A percentile compares a stretch with the other conserved stretches of the same genome.
phyloP scores from a whole-genome alignment of 2,329 filamentous ascomycete species.

The Epichloe festucae region DNA sequence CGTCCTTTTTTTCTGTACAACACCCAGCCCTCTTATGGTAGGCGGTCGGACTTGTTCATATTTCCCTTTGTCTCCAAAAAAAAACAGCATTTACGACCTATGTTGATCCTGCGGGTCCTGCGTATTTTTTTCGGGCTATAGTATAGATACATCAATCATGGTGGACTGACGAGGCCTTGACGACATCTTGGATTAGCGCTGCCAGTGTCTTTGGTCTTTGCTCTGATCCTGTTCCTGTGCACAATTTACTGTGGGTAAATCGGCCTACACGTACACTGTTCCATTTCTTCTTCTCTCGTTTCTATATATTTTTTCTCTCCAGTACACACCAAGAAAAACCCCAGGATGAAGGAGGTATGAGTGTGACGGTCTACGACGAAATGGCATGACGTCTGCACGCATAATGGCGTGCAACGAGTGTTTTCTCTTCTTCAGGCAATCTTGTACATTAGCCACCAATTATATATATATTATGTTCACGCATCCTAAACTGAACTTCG shows the following conservation, averaged over 20 bases:
- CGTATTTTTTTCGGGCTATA: background rate
- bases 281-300: background rate
- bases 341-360: constrained; percentile 1
- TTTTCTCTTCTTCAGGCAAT: background rate
- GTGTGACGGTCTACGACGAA: constrained; percentile 1
- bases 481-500: background rate
- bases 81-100: background rate
- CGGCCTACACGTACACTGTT: background rate
- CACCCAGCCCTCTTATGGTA: background rate
- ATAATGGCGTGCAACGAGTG: background rate
- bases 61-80: background rate
- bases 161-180: background rate
- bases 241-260: background rate
- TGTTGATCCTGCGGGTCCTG: background rate
- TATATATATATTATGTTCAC: background rate
- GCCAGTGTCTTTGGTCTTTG: too few relatives aligned
- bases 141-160: background rate
- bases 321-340: background rate
- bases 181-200: background rate
- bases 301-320: background rate
- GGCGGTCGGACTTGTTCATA: background rate
- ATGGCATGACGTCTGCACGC: constrained; percentile 1
- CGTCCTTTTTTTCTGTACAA: background rate
- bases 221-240: background rate
- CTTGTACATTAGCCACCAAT: background rate